Base-by-base conservation (phyloP, 345 rosid species). In the Arabidopsis thaliana region DNA sequence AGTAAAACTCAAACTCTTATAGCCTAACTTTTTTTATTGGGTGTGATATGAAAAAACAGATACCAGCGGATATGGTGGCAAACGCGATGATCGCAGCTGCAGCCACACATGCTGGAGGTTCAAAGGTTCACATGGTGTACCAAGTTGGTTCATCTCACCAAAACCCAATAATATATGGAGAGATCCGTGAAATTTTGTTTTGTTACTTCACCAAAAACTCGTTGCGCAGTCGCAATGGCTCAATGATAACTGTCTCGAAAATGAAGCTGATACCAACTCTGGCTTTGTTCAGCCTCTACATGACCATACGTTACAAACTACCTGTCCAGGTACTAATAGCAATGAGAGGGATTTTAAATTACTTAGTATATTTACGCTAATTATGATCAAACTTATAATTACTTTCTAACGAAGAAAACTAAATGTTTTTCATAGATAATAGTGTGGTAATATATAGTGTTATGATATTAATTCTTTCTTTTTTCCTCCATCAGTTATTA, bases 31-130 rank as follows among this genome's bases (percentile, higher is more conserved):
- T 36, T 36, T 36, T 36, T 36, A 36, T 36, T 9, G 11, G 11
- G 1, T 38, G 11, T 8, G 12, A 8, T 40, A 40, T 28, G 30
- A 8, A 2, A 8, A 40, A 40, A 40, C 12, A 74, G 73, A 74
- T 74, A 46, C 73, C 78, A 11, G 78, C 58, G 1, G 78, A 74
- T 66, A 74, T 74, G 78, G 78, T 74, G 23, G 67, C 59, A 38
- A 74, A 74, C 23, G 73, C 78, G 6, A 74, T 74, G 73, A 58
- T 74, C 25, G 24, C 24, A 2, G 67, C 73, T 45, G 59, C 72
- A 16, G 20, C 59, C 5, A 14, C 30, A 48, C 72, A 66, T 59
- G 38, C 14, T 28, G 72, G 72, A 34, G 32, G 30, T 46, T 58
- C 59, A 57, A 25, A 38, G 42, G 48, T 25, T 37, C 73, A 74